These are phyloP conservation scores for Eutypa lata DNA, from an alignment of 2,329 filamentous ascomycete genomes.

Conservation along the genomic window DNA sequence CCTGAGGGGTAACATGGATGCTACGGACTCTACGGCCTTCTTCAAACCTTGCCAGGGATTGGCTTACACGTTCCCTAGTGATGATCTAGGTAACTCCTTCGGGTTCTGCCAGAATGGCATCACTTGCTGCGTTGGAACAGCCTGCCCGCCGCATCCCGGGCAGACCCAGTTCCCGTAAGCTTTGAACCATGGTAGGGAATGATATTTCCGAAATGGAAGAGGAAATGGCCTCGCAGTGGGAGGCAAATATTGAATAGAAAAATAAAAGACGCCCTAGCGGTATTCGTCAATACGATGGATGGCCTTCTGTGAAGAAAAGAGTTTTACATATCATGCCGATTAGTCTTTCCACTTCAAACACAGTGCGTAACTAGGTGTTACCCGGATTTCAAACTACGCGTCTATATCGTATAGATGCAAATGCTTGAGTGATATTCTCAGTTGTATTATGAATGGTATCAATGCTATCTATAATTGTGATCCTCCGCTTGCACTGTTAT, in stretches of 20 bases:
- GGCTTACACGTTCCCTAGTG: constrained; percentile 18
- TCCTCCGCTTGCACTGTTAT: not conserved
- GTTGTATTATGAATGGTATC: too few relatives aligned
- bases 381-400: too few relatives aligned
- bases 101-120: constrained; percentile 14
- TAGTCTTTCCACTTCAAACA: too few relatives aligned
- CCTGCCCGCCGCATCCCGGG: constrained; percentile 3
- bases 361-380: too few relatives aligned
- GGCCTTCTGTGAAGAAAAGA: too few relatives aligned
- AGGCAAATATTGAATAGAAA: too few relatives aligned
- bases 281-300: too few relatives aligned
- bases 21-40: constrained; percentile 5
- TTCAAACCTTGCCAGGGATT: constrained; percentile 18
- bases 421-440: too few relatives aligned
- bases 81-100: constrained; percentile 13
- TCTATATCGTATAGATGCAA: too few relatives aligned
- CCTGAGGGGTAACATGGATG: constrained; percentile 1
- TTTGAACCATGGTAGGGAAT: not conserved
- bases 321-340: too few relatives aligned
- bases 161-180: not conserved
- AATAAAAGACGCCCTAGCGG: too few relatives aligned
- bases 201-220: not conserved
- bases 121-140: constrained; percentile 9
- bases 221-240: not conserved
- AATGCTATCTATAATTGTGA: not conserved